Percentiles rank a stretch among this genome's conserved stretches.
Conservation (phyloP, 1,139 yeast species). For the Kodamaea arcana region DNA sequence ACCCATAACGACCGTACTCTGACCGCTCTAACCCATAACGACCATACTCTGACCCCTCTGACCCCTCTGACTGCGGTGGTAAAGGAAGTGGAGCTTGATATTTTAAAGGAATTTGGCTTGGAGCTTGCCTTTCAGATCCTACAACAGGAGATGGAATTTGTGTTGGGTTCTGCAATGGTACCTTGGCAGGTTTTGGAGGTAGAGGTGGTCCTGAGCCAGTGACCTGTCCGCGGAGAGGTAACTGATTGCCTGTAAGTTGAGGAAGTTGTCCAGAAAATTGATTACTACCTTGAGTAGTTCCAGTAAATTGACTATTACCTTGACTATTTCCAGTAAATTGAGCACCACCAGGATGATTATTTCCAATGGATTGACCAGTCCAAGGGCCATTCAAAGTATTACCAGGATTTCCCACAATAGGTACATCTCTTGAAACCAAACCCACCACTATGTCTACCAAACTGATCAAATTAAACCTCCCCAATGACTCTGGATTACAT, state of each 20-base stretch:
- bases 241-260: not conserved
- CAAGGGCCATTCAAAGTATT: no score
- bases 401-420: conserved; percentile 19
- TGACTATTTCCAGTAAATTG: no score
- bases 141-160: not conserved
- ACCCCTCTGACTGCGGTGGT: conserved; percentile 17
- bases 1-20: not conserved
- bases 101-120: conserved; percentile 20
- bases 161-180: conserved; percentile 3
- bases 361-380: no score
- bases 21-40: not conserved
- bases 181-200: conserved; percentile 28
- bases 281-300: no score
- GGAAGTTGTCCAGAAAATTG: not conserved
- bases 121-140: not conserved
- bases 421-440: conserved; percentile 38
- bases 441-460: conserved; percentile 35
- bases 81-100: conserved; percentile 35
- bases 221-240: not conserved
- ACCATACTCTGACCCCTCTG: not conserved
- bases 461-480: conserved; percentile 32
- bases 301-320: no score
- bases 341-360: no score
- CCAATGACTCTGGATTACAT: conserved; percentile 11
- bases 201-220: conserved; percentile 15